phyloP scores from a whole-genome alignment of 78 protist genomes.

The Speleostelium caveatum region DNA sequence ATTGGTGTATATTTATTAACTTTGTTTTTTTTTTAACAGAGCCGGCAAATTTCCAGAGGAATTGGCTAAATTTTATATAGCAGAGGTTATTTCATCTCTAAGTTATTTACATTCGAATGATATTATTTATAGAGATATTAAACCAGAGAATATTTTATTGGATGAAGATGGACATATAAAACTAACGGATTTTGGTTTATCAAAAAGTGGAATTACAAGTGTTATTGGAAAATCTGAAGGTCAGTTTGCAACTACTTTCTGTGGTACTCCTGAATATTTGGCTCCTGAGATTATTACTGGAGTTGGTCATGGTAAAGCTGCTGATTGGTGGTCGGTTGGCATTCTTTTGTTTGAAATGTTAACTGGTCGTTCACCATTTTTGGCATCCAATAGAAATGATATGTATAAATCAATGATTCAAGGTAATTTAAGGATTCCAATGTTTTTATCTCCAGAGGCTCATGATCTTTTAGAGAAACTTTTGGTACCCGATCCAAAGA shows the following conservation, averaged over 20 bases:
- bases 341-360: constrained; percentile 92
- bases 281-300: constrained; percentile 89
- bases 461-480: constrained; percentile 67
- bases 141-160: constrained; percentile 89
- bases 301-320: constrained; percentile 91
- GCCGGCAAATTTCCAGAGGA: constrained; percentile 76
- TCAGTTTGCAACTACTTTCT: constrained; percentile 88
- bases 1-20: not conserved
- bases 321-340: constrained; percentile 97
- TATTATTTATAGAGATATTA: constrained; percentile 87
- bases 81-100: constrained; percentile 81
- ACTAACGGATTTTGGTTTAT: constrained; percentile 86
- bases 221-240: constrained; percentile 56
- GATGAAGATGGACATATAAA: constrained; percentile 86
- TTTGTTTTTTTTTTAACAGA: not conserved
- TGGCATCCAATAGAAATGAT: constrained; percentile 57
- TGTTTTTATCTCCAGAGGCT: constrained; percentile 64
- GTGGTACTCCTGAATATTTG: constrained; percentile 99
- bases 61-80: constrained; percentile 77
- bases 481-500: constrained; percentile 53
- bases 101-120: constrained; percentile 81
- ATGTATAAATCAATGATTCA: constrained; percentile 85
- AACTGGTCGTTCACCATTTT: constrained; percentile 85
- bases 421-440: constrained; percentile 80
- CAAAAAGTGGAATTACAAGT: constrained; percentile 77